Percentiles rank a stretch among this genome's conserved stretches.
Conservation (phyloP, 2,329 filamentous ascomycete species). For the Nothopassalora personata region DNA sequence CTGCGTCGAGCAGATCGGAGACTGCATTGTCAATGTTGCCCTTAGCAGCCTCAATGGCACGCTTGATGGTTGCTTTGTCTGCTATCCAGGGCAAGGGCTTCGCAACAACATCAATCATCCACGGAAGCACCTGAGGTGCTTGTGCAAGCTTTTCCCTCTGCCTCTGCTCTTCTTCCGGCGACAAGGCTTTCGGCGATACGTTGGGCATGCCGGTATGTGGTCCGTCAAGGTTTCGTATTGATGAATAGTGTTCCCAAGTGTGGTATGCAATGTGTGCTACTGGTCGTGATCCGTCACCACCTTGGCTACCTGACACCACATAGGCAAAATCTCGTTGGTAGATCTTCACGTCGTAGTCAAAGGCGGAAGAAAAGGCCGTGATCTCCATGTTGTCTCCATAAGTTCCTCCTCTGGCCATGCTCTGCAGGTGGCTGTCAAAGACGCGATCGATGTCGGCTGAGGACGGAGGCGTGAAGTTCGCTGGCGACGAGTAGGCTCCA, state of each 20-base stretch:
- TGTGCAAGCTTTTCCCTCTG: slow-evolving; percentile 35
- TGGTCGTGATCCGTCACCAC: slow-evolving; percentile 27
- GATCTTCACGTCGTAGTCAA: slow-evolving; percentile 57
- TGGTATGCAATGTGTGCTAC: slow-evolving; percentile 46
- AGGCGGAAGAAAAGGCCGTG: slow-evolving; percentile 59
- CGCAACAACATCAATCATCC: slow-evolving; percentile 52
- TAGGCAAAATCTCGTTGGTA: slow-evolving; percentile 52
- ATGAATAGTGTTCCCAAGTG: slow-evolving; percentile 63
- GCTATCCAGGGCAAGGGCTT: slow-evolving; percentile 48
- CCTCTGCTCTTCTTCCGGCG: slow-evolving; percentile 38
- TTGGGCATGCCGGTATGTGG: slow-evolving; percentile 53
- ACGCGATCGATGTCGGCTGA: slow-evolving; percentile 49
- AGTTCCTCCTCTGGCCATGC: slow-evolving; percentile 56
- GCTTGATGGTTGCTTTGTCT: slow-evolving; percentile 48
- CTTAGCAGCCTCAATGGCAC: slow-evolving; percentile 48
- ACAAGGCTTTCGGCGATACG: slow-evolving; percentile 37
- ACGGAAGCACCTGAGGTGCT: slow-evolving; percentile 44
- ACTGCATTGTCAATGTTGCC: slow-evolving; percentile 53
- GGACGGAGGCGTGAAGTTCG: slow-evolving; percentile 46
- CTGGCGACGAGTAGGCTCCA: slow-evolving; percentile 42
- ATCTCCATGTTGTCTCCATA: slow-evolving; percentile 66
- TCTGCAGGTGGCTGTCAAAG: slow-evolving; percentile 52
- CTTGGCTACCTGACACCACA: slow-evolving; percentile 42
- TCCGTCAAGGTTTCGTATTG: slow-evolving; percentile 56
- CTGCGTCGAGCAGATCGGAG: slow-evolving; percentile 46